A percentile compares a stretch with the other conserved stretches of the same genome.
Evolutionary conservation across 2,329 filamentous ascomycete species (phyloP).

Genomic region (Elsinoe perseae): DNA sequence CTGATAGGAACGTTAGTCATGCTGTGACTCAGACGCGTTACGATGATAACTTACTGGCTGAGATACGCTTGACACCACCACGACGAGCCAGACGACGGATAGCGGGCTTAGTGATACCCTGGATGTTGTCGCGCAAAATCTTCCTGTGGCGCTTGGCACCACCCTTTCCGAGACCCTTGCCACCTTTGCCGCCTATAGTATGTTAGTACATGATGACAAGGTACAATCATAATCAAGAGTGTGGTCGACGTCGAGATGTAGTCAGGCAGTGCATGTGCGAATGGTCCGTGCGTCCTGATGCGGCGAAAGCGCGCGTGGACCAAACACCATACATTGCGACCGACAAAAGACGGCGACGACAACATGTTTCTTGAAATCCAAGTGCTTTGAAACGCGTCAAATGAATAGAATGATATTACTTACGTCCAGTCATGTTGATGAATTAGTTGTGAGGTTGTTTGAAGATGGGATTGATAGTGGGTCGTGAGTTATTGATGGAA

Average conservation of each 20-base stretch:
- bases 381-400: background rate
- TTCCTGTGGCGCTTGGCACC: constrained; percentile 98
- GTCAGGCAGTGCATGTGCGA: constrained; percentile 1
- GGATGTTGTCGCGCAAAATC: constrained; percentile 99
- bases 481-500: constrained; percentile 23
- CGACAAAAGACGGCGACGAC: constrained; percentile 7
- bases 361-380: background rate
- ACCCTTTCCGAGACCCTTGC: constrained; percentile 96
- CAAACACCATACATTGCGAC: background rate
- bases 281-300: background rate
- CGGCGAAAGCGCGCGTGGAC: constrained; percentile 1
- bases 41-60: constrained; percentile 57
- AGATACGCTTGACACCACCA: constrained; percentile 99
- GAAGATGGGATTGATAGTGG: constrained; percentile 18
- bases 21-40: background rate
- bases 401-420: constrained; percentile 26
- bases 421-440: constrained; percentile 46
- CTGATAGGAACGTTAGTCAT: constrained; percentile 29
- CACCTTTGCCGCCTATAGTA: constrained; percentile 74
- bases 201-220: constrained; percentile 38
- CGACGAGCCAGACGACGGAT: constrained; percentile 97
- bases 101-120: constrained; percentile 97
- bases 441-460: constrained; percentile 22
- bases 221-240: background rate
- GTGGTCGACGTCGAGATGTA: constrained; percentile 10